A percentile compares a stretch with the other conserved stretches of the same genome.
Evolutionary conservation across 768 basidiomycete species (phyloP).

Genomic region (Rhodotorula sphaerocarpa): DNA sequence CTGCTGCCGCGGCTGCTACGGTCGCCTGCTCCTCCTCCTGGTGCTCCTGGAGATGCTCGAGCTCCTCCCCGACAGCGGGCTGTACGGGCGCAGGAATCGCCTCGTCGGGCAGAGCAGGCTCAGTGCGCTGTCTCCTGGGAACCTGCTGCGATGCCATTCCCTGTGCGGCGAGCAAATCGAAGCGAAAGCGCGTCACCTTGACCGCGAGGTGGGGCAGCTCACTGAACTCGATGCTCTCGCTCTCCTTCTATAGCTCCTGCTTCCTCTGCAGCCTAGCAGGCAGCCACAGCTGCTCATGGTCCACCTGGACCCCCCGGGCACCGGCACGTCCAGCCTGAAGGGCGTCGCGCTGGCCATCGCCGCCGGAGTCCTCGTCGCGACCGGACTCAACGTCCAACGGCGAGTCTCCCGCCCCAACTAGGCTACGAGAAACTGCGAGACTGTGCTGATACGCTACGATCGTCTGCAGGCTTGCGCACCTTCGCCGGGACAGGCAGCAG

Average conservation of each 20-base stretch:
- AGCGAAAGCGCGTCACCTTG: background rate
- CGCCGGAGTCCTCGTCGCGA: constrained; percentile 79
- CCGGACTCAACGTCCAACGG: constrained; percentile 76
- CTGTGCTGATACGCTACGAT: constrained; percentile 46
- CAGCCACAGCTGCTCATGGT: too few species aligned
- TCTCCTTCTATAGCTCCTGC: too few species aligned
- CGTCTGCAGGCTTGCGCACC: constrained; percentile 3
- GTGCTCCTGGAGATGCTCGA: too few species aligned
- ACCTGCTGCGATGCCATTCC: background rate
- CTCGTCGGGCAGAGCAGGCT: too few species aligned
- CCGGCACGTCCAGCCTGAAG: constrained; percentile 45
- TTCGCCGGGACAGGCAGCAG: background rate
- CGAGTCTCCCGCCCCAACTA: background rate
- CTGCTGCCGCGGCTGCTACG: too few species aligned
- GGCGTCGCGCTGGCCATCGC: constrained; percentile 75
- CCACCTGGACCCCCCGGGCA: background rate
- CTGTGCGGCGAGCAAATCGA: background rate
- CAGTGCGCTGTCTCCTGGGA: background rate
- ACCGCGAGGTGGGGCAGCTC: too few species aligned
- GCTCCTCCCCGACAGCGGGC: too few species aligned
- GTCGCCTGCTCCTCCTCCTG: too few species aligned
- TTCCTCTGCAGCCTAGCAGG: too few species aligned
- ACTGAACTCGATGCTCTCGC: too few species aligned
- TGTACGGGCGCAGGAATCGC: too few species aligned
- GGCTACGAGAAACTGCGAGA: background rate